Evolutionary conservation across 257 asterid genomes (phyloP), one percentile per base, ranked within the genome.

Genomic region (Jacaranda copaia): DNA sequence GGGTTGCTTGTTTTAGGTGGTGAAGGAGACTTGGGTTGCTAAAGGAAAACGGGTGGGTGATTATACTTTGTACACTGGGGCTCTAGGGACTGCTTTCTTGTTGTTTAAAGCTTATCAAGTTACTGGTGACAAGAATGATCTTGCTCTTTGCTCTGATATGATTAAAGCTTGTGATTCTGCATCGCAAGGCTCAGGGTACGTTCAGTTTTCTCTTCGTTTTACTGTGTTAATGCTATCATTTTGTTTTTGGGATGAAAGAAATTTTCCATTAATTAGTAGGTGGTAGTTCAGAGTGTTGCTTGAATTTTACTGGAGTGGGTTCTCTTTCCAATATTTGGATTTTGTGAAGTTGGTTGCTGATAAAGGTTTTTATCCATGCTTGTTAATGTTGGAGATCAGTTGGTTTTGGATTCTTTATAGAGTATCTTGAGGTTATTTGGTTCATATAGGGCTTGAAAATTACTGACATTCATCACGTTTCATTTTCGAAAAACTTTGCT

Each of bases 71-170:
- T 94, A 92, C 32, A 92, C 98, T 8, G 98, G 98, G 32, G 87
- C 88, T 58, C 38, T 94, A 15, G 98, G 98, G 40, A 90, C 93
- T 78, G 96, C 98, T 85, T 84, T 89, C 80, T 87, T 94, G 87
- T 38, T 94, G 82, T 94, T 94, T 48, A 94, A 87, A 85, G 87
- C 97, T 74, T 92, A 89, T 78, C 90, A 85, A 77, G 82, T 88
- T 69, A 83, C 89, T 4, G 82, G 80, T 16, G 84, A 87, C 70
- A 86, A 80, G 74, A 86, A 72, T 67, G 88, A 94, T 79, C 96
- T 90, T 76, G 78, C 73, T 76, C 74, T 88, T 73, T 90, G 89
- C 77, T 87, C 88, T 72, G 85, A 87, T 71, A 92, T 89, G 35
- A 84, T 89, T 49, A 84, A 81, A 74, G 88, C 92, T 32, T 93